Evolutionary conservation across 1,284 basidiomycete genomes (phyloP), one percentile per base, ranked within the genome.

Genomic region (Afroboletus lepidellus): DNA sequence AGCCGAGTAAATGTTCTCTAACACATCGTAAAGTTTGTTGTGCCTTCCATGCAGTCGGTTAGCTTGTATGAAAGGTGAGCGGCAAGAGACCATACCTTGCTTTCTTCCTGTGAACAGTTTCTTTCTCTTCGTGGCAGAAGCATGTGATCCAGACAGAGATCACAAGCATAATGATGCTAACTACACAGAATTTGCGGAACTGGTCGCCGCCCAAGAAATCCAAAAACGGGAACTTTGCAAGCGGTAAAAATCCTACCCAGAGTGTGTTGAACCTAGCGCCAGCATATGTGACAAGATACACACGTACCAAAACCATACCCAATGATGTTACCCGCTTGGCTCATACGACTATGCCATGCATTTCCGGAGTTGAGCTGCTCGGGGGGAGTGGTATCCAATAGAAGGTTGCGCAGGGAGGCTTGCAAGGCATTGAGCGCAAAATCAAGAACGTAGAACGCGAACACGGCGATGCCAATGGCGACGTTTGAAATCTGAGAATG

Each of bases 291-390:
- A 20, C 3, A 32, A 33, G 13, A 43, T 6, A 32, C 39, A 8
- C 11, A 66, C 79, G 55, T 65, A 87, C 91, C 93, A 63, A 94
- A 88, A 2, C 90, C 90, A 70, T 87, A 97, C 2, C 95, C 94
- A 58, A 95, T 72, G 49, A 97, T 95, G 65, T 94, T 97, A 23
- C 93, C 94, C n/a, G 92, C 85, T 66, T 97, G 93, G 43, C 85
- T 88, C 90, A 97, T 95, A 52, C 93, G 79, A 16, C 94, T 92
- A 61, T 98, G 94, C 95, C 96, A 99, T n/a, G 96, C 96, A 72
- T 98, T 99, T 7, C 90, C 94, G 15, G 85, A 79, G 57, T 88
- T 94, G 32, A 98, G 81, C 70, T 98, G 94, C 57, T 88, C 81
- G 4, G 87, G 80, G 5, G 94, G 94, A 0, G 92, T 85, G 41